These are phyloP conservation scores for Geotrichum siamense DNA, from an alignment of 1,139 yeast genomes.

Conservation along the genomic window DNA sequence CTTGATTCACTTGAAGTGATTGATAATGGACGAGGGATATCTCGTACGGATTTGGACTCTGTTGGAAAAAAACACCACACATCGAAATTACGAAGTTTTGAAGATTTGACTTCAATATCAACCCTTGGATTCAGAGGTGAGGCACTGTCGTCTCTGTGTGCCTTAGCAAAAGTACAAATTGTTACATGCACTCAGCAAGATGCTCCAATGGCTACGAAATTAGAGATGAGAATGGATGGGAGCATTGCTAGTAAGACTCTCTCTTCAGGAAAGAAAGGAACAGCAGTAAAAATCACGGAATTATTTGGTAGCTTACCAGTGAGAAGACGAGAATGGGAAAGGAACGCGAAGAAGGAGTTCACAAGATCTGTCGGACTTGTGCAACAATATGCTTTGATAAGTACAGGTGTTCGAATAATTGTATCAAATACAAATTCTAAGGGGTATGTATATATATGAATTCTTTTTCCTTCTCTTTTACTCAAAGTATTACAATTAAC, in stretches of 20 bases:
- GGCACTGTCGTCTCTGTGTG: slow-evolving; percentile 33
- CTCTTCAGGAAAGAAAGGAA: slow-evolving; percentile 43
- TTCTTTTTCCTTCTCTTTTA: slow-evolving; percentile 14
- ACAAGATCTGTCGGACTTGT: slow-evolving; percentile 53
- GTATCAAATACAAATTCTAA: slow-evolving; percentile 40
- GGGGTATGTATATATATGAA: slow-evolving; percentile 7
- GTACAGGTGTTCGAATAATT: slow-evolving; percentile 49
- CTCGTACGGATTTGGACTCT: slow-evolving; percentile 47
- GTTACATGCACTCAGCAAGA: slow-evolving; percentile 46
- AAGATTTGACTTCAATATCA: slow-evolving; percentile 41
- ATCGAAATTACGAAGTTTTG: slow-evolving; percentile 59
- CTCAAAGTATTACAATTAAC: slow-evolving; percentile 8
- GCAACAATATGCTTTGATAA: slow-evolving; percentile 62
- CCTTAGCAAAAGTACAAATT: slow-evolving; percentile 41
- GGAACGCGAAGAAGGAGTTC: slow-evolving; percentile 65
- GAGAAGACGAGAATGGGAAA: slow-evolving; percentile 59
- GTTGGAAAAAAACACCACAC: slow-evolving; percentile 73
- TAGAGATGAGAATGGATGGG: slow-evolving; percentile 53
- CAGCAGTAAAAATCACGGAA: slow-evolving; percentile 44
- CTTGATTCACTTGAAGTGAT: slow-evolving; percentile 61
- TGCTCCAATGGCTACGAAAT: slow-evolving; percentile 51
- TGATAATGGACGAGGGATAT: slow-evolving; percentile 78
- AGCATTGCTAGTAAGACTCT: slow-evolving; percentile 36
- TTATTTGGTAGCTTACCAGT: slow-evolving; percentile 58
- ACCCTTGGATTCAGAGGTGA: slow-evolving; percentile 41